Evolutionary conservation across 2,329 filamentous ascomycete genomes (phyloP), one percentile per base, ranked within the genome.

Genomic region (Cladophialophora carrionii): DNA sequence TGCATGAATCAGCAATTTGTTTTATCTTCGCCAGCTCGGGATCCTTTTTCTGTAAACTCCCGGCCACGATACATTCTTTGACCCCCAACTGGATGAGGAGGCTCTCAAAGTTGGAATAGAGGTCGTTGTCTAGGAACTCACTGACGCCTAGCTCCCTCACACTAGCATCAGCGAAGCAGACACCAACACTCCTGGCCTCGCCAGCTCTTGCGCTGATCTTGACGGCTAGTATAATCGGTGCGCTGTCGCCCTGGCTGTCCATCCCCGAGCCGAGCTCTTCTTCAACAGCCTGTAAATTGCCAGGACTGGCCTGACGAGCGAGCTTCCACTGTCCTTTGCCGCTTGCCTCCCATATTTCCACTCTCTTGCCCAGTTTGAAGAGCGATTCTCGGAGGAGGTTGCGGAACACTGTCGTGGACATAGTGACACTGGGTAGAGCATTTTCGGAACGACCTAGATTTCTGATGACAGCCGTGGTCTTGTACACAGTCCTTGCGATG

Each of bases 71-170:
- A 73, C 93, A 97, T 77, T 99, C 95, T 75, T 92, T 95, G 22
- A 97, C 92, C 5, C 95, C 95, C 2, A 99, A 86, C 75, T 99
- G 96, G 71, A 99, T 99, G 59, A 99, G 86, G 20, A 99, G 84
- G 2, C 93, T 92, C 79, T 99, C 95, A 71, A 99, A 96, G 76
- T 99, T 99, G 59, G 94, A 98, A 80, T 96, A 99, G 9, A 97
- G 83, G 75, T 99, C 95, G 74, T 98, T 99, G 82, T 99, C 95
- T n/a, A 96, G 85, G 71, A 99, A 99, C 75, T 99, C 96, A 81
- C 91, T 96, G 61, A 99, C 92, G 8, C 95, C 95, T 2, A 99
- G 84, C 80, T 99, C 95, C 58, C 95, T 86, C 29, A 98, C 94
- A 71, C 92, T 97, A 0, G 96, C 95, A 81, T 99, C 95, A 7